Evolutionary conservation across 2,329 filamentous ascomycete genomes (phyloP), one percentile per base, ranked within the genome.

Genomic region (Plenodomus biglobosus): DNA sequence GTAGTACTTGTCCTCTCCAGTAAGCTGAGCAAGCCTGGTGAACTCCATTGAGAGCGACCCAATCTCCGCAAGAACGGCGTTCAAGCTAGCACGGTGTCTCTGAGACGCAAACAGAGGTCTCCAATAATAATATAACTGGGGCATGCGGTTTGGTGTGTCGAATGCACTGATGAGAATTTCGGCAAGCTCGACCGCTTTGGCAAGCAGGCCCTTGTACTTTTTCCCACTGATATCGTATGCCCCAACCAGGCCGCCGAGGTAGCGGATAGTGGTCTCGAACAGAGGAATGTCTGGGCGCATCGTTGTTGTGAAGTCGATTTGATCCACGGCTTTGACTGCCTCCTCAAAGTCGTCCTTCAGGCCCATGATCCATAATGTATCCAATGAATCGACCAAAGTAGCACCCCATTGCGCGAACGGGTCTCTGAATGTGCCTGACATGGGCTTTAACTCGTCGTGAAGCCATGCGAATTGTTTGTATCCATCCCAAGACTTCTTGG

Each of bases 381-480:
- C 86, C 43, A 87, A 75, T 2, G 82, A 48, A 74, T 96, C 91
- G 4, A 96, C 88, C 52, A 96, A 69, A 0, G 91, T 95, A 15
- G 91, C 91, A 16, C 88, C 88, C 91, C 91, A 96, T 41, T 88
- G 90, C 66, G 90, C 92, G 71, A 97, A 97, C 0, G 90, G 89
- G 65, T 96, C 88, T 16, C 83, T 82, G 55, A 78, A 83, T 13
- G 74, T 76, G 42, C 85, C 85, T 22, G 83, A 81, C 8, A 92
- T 77, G 1, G 94, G 94, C 38, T 75, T 80, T 15, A 97, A 74
- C 74, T 97, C 94, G 65, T 97, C 94, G 59, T 95, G 88, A 53
- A 85, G 82, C 84, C 89, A 94, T 10, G 92, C 92, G 61, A 85
- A 79, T 52, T 84, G 78, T 64, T 82, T 87, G 74, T 97, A 97